These are phyloP conservation scores for Trichoderma atroviride DNA, from an alignment of 2,329 filamentous ascomycete genomes.

Conservation along the genomic window DNA sequence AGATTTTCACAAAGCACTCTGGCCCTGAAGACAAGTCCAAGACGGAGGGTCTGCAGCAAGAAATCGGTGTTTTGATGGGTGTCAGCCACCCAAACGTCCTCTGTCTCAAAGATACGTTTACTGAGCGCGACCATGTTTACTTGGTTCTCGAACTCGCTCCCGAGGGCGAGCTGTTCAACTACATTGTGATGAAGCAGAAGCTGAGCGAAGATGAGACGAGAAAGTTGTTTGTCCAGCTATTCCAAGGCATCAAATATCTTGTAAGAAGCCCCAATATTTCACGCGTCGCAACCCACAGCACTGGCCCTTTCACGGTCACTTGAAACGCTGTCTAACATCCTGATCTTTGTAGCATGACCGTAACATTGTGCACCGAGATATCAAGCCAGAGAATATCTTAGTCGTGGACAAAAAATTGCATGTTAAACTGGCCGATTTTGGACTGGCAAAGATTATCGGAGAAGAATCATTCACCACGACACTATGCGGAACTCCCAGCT, in stretches of 20 bases:
- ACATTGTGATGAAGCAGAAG: slow-evolving; percentile 88
- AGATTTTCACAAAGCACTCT: slow-evolving; percentile 85
- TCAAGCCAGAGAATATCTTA: slow-evolving; percentile 96
- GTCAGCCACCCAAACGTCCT: slow-evolving; percentile 92
- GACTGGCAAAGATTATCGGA: slow-evolving; percentile 96
- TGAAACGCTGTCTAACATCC: background rate
- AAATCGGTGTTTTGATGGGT: slow-evolving; percentile 96
- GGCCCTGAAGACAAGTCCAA: slow-evolving; percentile 83
- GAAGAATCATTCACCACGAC: slow-evolving; percentile 98
- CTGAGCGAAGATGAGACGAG: slow-evolving; percentile 81
- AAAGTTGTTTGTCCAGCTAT: slow-evolving; percentile 86
- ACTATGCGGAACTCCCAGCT: slow-evolving; percentile 93
- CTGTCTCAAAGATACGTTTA: slow-evolving; percentile 92
- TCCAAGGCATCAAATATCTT: slow-evolving; percentile 92
- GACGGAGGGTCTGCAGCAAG: slow-evolving; percentile 85
- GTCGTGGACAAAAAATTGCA: slow-evolving; percentile 81
- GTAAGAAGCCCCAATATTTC: slow-evolving; percentile 56
- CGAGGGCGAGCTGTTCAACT: slow-evolving; percentile 95
- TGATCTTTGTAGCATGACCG: slow-evolving; percentile 75
- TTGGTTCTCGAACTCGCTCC: slow-evolving; percentile 87
- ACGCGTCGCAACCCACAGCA: background rate
- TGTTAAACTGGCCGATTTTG: slow-evolving; percentile 94
- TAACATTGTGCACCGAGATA: slow-evolving; percentile 95
- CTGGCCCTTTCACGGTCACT: background rate
- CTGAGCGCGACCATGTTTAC: slow-evolving; percentile 88